Percentiles rank a stretch among this genome's conserved stretches.
Evolutionary conservation across 441 rosid species (phyloP).

Genomic region (Gossypium trilobum): DNA sequence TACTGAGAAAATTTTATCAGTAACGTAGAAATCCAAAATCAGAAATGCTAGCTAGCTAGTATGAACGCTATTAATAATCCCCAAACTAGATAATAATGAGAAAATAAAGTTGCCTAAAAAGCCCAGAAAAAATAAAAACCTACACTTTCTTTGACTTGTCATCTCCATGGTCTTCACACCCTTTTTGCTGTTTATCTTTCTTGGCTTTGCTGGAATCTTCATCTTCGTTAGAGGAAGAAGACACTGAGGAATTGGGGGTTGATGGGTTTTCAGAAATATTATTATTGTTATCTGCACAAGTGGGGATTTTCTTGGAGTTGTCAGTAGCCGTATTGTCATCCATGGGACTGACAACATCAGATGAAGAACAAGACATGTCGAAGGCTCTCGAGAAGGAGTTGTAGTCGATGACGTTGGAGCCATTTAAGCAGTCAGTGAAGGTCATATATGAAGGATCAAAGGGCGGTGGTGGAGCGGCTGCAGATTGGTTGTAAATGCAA

Average conservation of each 20-base stretch:
- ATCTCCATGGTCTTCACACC: conserved; percentile 23
- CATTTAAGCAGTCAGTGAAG: conserved; percentile 48
- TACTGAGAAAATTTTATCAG: not conserved
- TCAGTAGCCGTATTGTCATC: conserved; percentile 16
- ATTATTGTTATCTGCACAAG: conserved; percentile 2
- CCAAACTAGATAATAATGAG: not conserved
- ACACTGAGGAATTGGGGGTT: conserved; percentile 45
- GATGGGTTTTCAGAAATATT: conserved; percentile 26
- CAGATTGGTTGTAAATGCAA: conserved; percentile 22
- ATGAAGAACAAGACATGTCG: conserved; percentile 47
- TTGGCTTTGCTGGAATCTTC: conserved; percentile 30
- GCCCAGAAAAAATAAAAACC: conserved; percentile 16
- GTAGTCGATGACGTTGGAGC: conserved; percentile 33
- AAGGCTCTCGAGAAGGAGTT: conserved; percentile 40
- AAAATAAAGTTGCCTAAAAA: not conserved
- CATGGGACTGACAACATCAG: conserved; percentile 37
- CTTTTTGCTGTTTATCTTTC: conserved; percentile 30
- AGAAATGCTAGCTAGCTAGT: not conserved
- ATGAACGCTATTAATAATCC: conserved; percentile 4
- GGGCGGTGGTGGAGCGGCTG: conserved; percentile 13
- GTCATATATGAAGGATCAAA: conserved; percentile 31
- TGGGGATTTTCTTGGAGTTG: conserved; percentile 19
- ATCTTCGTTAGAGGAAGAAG: conserved; percentile 30
- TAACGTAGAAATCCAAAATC: not conserved
- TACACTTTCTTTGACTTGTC: conserved; percentile 45